Evolutionary conservation across 805 yeast species (phyloP), one percentile per base, ranked within the genome.

Genomic region (Yarrowia keelungensis): DNA sequence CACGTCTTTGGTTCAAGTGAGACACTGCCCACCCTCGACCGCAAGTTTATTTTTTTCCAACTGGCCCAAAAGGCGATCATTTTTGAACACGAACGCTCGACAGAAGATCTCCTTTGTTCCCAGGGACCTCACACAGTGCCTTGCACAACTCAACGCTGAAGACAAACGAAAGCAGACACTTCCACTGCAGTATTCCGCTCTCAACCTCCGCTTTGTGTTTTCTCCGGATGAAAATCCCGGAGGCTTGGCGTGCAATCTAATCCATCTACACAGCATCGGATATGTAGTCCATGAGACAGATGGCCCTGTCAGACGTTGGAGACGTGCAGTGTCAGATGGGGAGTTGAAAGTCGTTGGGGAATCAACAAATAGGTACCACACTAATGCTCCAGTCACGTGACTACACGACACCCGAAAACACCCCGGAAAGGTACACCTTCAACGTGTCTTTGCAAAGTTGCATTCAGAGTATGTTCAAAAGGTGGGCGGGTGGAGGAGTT

Each of bases 171-270:
- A 26, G 32, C 32, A 26, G 32, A 26, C 32, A 26, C 7, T 26
- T 26, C 7, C 32, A 26, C 7, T 26, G 32, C 32, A 26, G 32
- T 26, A 26, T 26, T 26, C 32, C 32, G 32, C 32, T 26, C 32
- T 26, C 32, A 8, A 5, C 10, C 12, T 10, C 39, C 39, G 39
- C 39, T 38, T 38, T 38, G 22, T 9, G 32, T 32, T 49, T 35
- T 49, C 38, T 3, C 26, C 41, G 41, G 56, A 16, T 50, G 41
- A 11, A n/a, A 35, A 50, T 16, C 58, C 58, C 42, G 32, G 43
- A 50, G 32, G 38, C 59, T 53, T 53, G 59, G 59, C 59, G 12
- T 10, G 14, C 58, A 53, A 53, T 53, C 59, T 53, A 53, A 53
- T 53, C 59, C 36, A 39, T 53, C 36, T 22, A 11, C 35, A 3